Conservation (phyloP, 495 filamentous ascomycete genomes). For the Aspergillus sclerotioniger region DNA sequence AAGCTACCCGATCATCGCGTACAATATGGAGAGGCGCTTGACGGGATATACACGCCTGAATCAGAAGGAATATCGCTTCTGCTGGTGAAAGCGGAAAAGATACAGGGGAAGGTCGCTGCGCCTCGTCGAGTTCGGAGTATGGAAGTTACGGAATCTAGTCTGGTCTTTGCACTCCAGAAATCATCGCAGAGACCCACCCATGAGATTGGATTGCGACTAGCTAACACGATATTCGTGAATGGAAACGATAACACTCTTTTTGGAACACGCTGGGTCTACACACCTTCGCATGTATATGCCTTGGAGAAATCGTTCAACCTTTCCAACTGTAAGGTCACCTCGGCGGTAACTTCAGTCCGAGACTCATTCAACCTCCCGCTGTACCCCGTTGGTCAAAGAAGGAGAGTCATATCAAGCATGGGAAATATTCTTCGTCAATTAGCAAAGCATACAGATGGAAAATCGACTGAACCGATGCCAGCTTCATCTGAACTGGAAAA, state of each 20-base stretch:
- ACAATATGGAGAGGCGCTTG: neutral
- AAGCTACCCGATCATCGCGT: constrained; percentile 27
- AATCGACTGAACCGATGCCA: constrained; percentile 49
- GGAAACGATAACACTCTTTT: constrained; percentile 62
- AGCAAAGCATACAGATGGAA: constrained; percentile 42
- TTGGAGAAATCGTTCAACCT: constrained; percentile 30
- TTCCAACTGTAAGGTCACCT: constrained; percentile 30
- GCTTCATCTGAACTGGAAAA: constrained; percentile 76
- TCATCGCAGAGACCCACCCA: constrained; percentile 13
- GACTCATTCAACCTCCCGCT: constrained; percentile 49
- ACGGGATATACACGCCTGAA: constrained; percentile 11
- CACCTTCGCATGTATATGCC: constrained; percentile 18
- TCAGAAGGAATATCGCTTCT: constrained; percentile 39
- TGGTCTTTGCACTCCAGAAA: constrained; percentile 29
- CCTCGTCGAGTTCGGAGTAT: constrained; percentile 33
- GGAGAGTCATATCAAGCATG: constrained; percentile 63
- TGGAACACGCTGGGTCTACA: constrained; percentile 52
- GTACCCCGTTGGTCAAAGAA: constrained; percentile 61
- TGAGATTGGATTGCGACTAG: constrained; percentile 58
- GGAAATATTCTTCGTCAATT: constrained; percentile 81
- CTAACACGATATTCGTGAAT: constrained; percentile 75
- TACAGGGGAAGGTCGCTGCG: constrained; percentile 33
- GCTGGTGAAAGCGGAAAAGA: constrained; percentile 20
- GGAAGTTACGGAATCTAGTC: constrained; percentile 32
- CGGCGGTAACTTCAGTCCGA: constrained; percentile 17